Base-by-base conservation (phyloP, 208 protist genomes). In the Trypanosoma grayi region DNA sequence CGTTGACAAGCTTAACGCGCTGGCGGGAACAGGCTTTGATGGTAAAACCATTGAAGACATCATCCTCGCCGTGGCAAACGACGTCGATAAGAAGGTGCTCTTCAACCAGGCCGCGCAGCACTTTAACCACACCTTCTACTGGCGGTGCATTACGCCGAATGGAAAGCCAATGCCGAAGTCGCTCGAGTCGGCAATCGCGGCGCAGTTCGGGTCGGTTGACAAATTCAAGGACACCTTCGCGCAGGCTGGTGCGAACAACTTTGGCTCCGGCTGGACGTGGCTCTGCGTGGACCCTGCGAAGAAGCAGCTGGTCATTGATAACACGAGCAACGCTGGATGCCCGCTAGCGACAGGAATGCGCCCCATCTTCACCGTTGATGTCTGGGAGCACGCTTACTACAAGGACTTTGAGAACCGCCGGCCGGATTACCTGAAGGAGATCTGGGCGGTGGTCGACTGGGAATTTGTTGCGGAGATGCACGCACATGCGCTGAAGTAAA, bases 361-460 rank as follows among this genome's bases (percentile, higher is more conserved):
- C 28, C 91, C 93, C 31, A 70, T 97, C 58, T 79, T 97, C 45
- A 95, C 90, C 16, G 74, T 70, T 4, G 94, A 98, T 63, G 92
- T 97, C 18, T 98, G 94, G 94, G 92, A 98, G 75, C 94, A 98
- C 61, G 90, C 94, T n/a, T 98, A 97, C 77, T 97, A 97, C 81
- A 87, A 94, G 57, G 93, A 97, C 73, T 95, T 93, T 55, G 81
- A 94, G 68, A 97, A 96, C 66, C 73, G 90, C 57, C 81, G 91
- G 48, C 77, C 83, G 8, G 86, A 94, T 48, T 97, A 96, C 73
- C 58, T 95, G 39, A 90, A 96, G 67, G 83, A 88, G 59, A 70
- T 93, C 43, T 97, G 87, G 86, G 66, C 79, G 34, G 61, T 96
- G 2, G 86, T 97, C 28, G 81, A 97, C 72, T 97, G 93, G 93